Evolutionary conservation across 2,329 filamentous ascomycete genomes (phyloP).

Genomic region (Nothopassalora personata): DNA sequence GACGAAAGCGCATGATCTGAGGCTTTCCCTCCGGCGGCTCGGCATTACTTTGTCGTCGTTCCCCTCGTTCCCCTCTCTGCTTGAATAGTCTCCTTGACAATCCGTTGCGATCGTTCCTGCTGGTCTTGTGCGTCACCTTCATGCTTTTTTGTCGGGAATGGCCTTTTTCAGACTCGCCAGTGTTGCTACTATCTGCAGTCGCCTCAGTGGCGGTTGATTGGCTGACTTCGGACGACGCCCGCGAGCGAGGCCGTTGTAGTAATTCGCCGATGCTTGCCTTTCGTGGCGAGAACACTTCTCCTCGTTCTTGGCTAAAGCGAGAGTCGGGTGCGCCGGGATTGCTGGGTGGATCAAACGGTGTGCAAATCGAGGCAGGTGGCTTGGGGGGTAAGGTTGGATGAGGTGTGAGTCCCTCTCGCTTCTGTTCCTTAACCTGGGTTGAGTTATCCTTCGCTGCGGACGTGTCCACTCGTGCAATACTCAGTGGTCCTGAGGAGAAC

Average conservation of each 20-base stretch:
- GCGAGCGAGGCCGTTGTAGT: slow-evolving; percentile 12
- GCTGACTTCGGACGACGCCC: slow-evolving; percentile 17
- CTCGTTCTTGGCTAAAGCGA: background rate
- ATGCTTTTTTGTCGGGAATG: background rate
- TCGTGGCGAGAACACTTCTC: background rate
- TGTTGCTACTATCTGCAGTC: slow-evolving; percentile 12
- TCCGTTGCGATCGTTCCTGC: slow-evolving; percentile 14
- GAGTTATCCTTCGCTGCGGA: background rate
- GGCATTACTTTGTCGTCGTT: slow-evolving; percentile 1
- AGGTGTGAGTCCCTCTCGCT: background rate
- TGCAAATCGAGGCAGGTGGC: background rate
- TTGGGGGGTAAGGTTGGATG: background rate
- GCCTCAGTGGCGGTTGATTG: slow-evolving; percentile 17
- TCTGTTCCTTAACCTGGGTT: background rate
- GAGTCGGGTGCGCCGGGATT: slow-evolving; percentile 17
- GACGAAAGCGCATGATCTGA: slow-evolving; percentile 7
- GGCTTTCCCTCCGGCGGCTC: slow-evolving; percentile 3
- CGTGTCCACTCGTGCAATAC: slow-evolving; percentile 15
- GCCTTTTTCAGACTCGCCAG: slow-evolving; percentile 5
- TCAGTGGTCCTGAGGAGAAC: slow-evolving; percentile 16
- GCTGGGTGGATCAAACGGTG: slow-evolving; percentile 11
- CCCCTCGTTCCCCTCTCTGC: slow-evolving; percentile 5
- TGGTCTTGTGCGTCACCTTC: slow-evolving; percentile 10
- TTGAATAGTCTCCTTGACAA: slow-evolving; percentile 15
- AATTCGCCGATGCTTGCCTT: background rate